Evolutionary conservation across 2,329 filamentous ascomycete genomes (phyloP), one percentile per base, ranked within the genome.

Genomic region (Fusarium brachygibbosum): DNA sequence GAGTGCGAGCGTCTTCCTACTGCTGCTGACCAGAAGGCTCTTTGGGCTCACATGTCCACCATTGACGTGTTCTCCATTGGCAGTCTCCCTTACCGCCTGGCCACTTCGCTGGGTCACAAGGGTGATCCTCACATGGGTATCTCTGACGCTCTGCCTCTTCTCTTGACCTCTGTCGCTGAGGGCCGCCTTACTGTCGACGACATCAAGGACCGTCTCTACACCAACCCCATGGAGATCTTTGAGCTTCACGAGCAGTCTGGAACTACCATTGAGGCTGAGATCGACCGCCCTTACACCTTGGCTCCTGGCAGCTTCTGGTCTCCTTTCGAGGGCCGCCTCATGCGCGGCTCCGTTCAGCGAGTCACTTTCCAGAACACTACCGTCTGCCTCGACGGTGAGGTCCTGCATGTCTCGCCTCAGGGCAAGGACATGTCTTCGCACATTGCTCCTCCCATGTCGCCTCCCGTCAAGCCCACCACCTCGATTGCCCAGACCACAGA

Each of bases 31-130:
- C 92, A 94, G 79, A 83, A 86, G 60, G 90, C 90, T 38, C 84
- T 94, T 14, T 94, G 92, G 92, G 87, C 91, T 68, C 85, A 93
- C 76, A 81, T 94, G 75, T 83, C 81, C 73, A 90, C 86, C 45
- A 93, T 94, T 71, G 92, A 94, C 76, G 87, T 93, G 57, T 94
- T 94, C 82, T 93, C 91, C 3, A 85, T 94, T 68, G 92, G 92
- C 66, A 93, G 91, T 77, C 82, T 94, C 68, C 92, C 92, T 13
- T 94, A 92, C 80, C 91, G 94, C 79, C 82, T 94, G 63, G 90
- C 91, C 56, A 84, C 84, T 52, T 82, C 84, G 64, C 79, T 84
- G 29, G 83, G 87, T 64, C 77, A 82, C 71, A 80, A 85, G 59
- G 83, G 85, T 14, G 86, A 89, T 53, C 84, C 89, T 17, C 83